Percentiles rank a stretch among this genome's conserved stretches.
These are phyloP conservation scores for Dendrobium chrysotoxum DNA, from an alignment of 106 monocot species.

Conservation along the genomic window DNA sequence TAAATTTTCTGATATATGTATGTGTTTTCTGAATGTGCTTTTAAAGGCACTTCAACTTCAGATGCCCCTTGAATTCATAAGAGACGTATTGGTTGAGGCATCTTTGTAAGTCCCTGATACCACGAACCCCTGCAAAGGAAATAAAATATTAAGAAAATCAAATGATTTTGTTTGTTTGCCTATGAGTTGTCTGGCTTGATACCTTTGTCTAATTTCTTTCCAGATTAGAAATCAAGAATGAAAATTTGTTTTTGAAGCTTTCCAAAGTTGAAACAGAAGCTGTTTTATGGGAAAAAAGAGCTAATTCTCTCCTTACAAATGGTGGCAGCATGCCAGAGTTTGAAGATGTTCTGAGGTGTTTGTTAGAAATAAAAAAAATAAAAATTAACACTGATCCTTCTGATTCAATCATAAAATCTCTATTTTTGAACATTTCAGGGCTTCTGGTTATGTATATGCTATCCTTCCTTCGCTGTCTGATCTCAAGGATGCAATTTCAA, in stretches of 20 bases:
- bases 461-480: constrained; percentile 44
- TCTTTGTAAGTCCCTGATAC: constrained; percentile 21
- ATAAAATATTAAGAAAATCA: neutral
- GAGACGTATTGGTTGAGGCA: constrained; percentile 28
- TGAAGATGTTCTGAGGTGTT: constrained; percentile 46
- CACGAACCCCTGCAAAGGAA: neutral
- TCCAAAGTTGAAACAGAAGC: constrained; percentile 24
- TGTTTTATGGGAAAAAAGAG: constrained; percentile 59
- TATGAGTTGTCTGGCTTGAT: constrained; percentile 4
- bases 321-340: constrained; percentile 37
- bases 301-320: constrained; percentile 36
- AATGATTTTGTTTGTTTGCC: constrained; percentile 4
- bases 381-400: neutral
- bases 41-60: constrained; percentile 28
- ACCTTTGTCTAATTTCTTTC: constrained; percentile 2
- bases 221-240: constrained; percentile 48
- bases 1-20: constrained; percentile 4
- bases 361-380: neutral
- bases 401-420: neutral
- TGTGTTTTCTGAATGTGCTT: neutral
- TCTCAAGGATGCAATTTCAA: constrained; percentile 34
- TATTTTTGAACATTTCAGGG: constrained; percentile 30
- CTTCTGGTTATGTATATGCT: constrained; percentile 43
- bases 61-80: constrained; percentile 30
- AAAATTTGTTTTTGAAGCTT: constrained; percentile 41